phyloP scores from a whole-genome alignment of 257 asterid species.

The Jacaranda mimosifolia region DNA sequence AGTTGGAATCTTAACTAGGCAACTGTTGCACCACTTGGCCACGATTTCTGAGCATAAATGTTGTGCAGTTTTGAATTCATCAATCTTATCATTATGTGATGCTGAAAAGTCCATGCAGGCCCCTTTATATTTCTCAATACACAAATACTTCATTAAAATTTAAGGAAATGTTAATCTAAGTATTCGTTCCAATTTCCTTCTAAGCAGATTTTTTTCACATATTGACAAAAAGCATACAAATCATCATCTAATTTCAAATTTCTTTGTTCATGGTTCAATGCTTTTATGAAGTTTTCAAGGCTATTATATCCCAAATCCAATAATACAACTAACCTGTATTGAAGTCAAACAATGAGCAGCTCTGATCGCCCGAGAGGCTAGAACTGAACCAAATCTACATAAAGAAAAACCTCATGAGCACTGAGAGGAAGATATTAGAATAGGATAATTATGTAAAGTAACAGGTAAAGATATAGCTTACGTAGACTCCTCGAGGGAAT shows the following conservation, averaged over 20 bases:
- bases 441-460: constrained; percentile 24
- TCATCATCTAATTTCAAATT: too few species aligned
- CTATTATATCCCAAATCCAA: constrained; percentile 21
- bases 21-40: constrained; percentile 1
- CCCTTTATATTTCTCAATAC: background rate
- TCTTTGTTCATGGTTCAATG: background rate
- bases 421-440: constrained; percentile 12
- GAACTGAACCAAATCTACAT: constrained; percentile 84
- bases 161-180: background rate
- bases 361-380: constrained; percentile 91
- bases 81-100: background rate
- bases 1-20: constrained; percentile 3
- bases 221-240: too few species aligned
- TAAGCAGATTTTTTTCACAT: background rate
- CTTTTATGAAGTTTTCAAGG: background rate
- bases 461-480: constrained; percentile 40
- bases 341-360: constrained; percentile 99
- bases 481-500: constrained; percentile 97
- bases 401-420: constrained; percentile 32
- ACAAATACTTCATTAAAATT: background rate
- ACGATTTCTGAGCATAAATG: background rate
- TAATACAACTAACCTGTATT: constrained; percentile 75
- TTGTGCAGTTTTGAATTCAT: background rate
- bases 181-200: constrained; percentile 7
- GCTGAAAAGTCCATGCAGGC: background rate